phyloP scores from a whole-genome alignment of 768 basidiomycete genomes.

The Cyclocybe aegerita region DNA sequence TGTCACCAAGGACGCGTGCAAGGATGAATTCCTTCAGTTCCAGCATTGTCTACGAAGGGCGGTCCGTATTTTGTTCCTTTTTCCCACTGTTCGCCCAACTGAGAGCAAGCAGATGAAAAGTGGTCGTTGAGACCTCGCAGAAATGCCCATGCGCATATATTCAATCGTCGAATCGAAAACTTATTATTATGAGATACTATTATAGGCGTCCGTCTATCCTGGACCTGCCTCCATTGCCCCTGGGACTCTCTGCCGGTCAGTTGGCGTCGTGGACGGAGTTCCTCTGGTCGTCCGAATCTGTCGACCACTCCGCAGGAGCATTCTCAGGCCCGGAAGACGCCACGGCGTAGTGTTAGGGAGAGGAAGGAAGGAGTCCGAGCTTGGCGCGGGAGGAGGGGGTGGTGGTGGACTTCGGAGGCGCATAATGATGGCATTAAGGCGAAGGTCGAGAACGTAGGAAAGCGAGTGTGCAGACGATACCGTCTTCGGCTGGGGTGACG shows the following conservation, averaged over 20 bases:
- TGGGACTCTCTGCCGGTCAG: constrained; percentile 15
- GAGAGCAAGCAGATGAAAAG: constrained; percentile 17
- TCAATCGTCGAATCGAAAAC: constrained; percentile 2
- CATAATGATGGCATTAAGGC: constrained; percentile 47
- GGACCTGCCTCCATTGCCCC: constrained; percentile 35
- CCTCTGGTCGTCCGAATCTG: constrained; percentile 35
- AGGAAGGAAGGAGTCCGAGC: constrained; percentile 41
- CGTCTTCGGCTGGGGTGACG: constrained; percentile 20
- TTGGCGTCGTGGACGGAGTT: constrained; percentile 20
- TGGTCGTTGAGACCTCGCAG: neutral
- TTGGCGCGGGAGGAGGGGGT: constrained; percentile 23
- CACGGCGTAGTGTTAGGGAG: constrained; percentile 61
- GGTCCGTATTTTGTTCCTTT: constrained; percentile 42
- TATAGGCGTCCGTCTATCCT: constrained; percentile 13
- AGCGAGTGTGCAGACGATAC: constrained; percentile 21
- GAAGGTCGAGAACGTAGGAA: constrained; percentile 65
- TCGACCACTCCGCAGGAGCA: constrained; percentile 50
- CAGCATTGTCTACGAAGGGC: constrained; percentile 76
- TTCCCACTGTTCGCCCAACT: neutral
- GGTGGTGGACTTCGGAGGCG: constrained; percentile 56
- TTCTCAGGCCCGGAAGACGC: constrained; percentile 49
- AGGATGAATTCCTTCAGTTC: constrained; percentile 81
- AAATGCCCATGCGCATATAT: neutral
- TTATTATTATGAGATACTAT: constrained; percentile 6
- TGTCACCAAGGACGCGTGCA: constrained; percentile 80